Conservation (phyloP, 345 rosid species). For the Salix purpurea region DNA sequence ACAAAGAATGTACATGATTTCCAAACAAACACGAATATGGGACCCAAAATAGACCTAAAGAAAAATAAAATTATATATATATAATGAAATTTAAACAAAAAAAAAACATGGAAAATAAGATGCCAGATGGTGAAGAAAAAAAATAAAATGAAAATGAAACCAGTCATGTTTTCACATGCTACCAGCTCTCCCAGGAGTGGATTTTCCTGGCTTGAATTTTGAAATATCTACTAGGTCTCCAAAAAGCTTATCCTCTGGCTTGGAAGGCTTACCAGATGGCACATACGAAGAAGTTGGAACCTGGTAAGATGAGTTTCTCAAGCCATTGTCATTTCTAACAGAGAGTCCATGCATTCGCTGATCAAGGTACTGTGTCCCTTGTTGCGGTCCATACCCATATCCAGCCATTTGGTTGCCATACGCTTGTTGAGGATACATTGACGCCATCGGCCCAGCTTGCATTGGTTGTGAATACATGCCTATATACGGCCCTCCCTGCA, state of each 20-base stretch:
- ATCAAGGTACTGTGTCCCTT: slow-evolving; percentile 53
- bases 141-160: background rate
- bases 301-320: slow-evolving; percentile 43
- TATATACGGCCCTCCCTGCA: slow-evolving; percentile 59
- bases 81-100: slow-evolving; percentile 4
- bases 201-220: slow-evolving; percentile 66
- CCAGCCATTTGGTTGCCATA: slow-evolving; percentile 63
- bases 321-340: slow-evolving; percentile 16
- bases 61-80: slow-evolving; percentile 18
- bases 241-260: slow-evolving; percentile 66
- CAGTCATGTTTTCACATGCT: slow-evolving; percentile 52
- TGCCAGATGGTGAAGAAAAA: slow-evolving; percentile 10
- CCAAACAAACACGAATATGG: slow-evolving; percentile 33
- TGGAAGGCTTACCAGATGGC: slow-evolving; percentile 48
- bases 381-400: slow-evolving; percentile 71
- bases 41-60: slow-evolving; percentile 9
- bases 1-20: slow-evolving; percentile 49
- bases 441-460: slow-evolving; percentile 45
- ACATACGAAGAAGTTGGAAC: slow-evolving; percentile 51
- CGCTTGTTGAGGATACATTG: slow-evolving; percentile 61
- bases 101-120: slow-evolving; percentile 4
- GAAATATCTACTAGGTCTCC: slow-evolving; percentile 96
- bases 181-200: slow-evolving; percentile 68
- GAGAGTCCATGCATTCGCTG: slow-evolving; percentile 64
- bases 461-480: slow-evolving; percentile 50